Evolutionary conservation across 2,329 filamentous ascomycete species (phyloP), one percentile per base, ranked within the genome.

Genomic region (Bimuria novae-zelandiae): DNA sequence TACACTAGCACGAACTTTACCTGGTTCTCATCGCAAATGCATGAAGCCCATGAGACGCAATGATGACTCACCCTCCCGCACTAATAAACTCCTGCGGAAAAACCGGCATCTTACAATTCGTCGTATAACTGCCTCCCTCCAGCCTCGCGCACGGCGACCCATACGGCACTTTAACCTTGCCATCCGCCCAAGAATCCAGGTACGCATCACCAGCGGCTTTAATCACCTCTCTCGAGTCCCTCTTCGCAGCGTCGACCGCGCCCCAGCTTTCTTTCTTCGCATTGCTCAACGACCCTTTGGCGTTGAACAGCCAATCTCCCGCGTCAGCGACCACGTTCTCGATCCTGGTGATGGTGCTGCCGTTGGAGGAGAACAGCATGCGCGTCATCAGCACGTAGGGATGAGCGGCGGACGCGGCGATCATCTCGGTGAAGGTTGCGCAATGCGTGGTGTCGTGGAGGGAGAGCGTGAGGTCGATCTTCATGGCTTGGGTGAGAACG

Each of bases 121-220:
- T 63, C 6, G 65, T 68, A 39, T 68, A 68, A 16, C 43, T 37
- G 11, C 65, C 63, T n/a, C 65, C 65, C 42, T 68, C 65, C 44
- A 68, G 59, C 14, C 65, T 55, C 1, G 62, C 61, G 49, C 65
- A 68, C 3, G 65, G 61, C 11, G 57, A 61, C n/a, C 65, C 65
- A 36, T 65, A 68, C 5, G 65, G 65, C 3, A 62, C 65, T 6
- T 45, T 51, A 19, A 67, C 58, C n/a, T 40, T 60, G 8, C 59
- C 59, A 32, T 68, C 50, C 10, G 48, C 51, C 62, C 62, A 68
- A 47, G 56, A 62, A 32, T 66, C 62, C 27, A 65, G 59, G 36
- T 68, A 68, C 23, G 57, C 58, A 29, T 68, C 63, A 11, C 57
- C 64, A 3, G 63, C 64, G 4, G 60, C 60, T 39, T 57, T 39